Evolutionary conservation across 805 yeast genomes (phyloP).

Genomic region (Kregervanrija pseudodelftensis): DNA sequence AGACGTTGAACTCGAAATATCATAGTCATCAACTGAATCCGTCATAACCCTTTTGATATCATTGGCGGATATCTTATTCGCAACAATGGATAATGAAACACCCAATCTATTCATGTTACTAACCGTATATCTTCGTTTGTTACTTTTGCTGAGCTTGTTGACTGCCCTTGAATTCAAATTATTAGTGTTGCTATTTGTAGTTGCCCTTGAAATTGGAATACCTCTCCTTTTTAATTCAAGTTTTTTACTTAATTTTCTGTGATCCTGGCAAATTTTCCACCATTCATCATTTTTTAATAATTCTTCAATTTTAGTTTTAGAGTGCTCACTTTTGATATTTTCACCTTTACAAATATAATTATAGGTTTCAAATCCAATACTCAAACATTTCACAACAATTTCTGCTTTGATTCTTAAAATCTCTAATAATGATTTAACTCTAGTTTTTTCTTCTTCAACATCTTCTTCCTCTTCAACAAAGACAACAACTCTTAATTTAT

Average conservation of each 20-base stretch:
- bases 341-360: conserved; percentile 73
- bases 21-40: conserved; percentile 22
- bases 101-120: conserved; percentile 73
- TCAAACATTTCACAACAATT: conserved; percentile 66
- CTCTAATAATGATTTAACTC: conserved; percentile 58
- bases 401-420: conserved; percentile 82
- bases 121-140: conserved; percentile 40
- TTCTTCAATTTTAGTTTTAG: conserved; percentile 40
- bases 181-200: background rate
- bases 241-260: conserved; percentile 30
- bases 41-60: conserved; percentile 21
- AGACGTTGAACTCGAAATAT: conserved; percentile 12
- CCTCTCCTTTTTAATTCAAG: conserved; percentile 38
- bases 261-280: conserved; percentile 55
- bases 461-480: conserved; percentile 79
- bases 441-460: conserved; percentile 55
- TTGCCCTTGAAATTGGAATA: background rate
- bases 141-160: conserved; percentile 23
- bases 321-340: conserved; percentile 24
- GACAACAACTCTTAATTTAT: conserved; percentile 70
- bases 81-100: conserved; percentile 69
- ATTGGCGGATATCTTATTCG: conserved; percentile 39
- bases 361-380: conserved; percentile 51
- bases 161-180: conserved; percentile 20
- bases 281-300: conserved; percentile 62